A percentile compares a stretch with the other conserved stretches of the same genome.
phyloP scores from a whole-genome alignment of 208 protist genomes.

The Acanthamoeba sp. region DNA sequence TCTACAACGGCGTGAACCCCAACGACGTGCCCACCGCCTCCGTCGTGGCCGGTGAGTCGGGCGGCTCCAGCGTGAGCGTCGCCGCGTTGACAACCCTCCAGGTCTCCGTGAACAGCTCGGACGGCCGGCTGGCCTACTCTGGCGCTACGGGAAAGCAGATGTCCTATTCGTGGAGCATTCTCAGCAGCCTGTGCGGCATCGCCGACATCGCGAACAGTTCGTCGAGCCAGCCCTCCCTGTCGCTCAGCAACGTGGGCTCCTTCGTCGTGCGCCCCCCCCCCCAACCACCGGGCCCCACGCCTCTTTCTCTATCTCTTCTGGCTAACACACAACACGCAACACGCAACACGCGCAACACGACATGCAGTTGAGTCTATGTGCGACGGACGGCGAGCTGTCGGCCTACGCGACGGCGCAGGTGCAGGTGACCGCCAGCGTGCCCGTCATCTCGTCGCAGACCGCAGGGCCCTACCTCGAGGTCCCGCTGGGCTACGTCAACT shows the following conservation, averaged over 20 bases:
- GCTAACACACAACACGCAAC: not conserved
- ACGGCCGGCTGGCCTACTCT: not conserved
- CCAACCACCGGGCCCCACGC: not conserved
- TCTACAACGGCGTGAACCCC: not conserved
- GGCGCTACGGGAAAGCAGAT: not conserved
- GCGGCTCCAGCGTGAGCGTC: not conserved
- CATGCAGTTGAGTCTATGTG: not conserved
- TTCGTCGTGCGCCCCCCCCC: not conserved
- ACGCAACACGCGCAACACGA: not conserved
- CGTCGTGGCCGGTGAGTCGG: not conserved
- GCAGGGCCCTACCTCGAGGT: not conserved
- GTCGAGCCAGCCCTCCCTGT: not conserved
- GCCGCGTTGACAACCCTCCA: not conserved
- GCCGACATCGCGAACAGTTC: not conserved
- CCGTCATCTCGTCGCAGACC: not conserved
- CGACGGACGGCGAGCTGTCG: conserved; percentile 32
- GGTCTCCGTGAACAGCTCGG: not conserved
- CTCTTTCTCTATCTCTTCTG: not conserved
- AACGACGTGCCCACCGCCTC: not conserved
- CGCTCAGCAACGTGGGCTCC: not conserved
- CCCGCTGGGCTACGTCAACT: not conserved
- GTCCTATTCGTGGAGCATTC: conserved; percentile 1
- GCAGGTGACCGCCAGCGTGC: conserved; percentile 12
- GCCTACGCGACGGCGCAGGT: not conserved
- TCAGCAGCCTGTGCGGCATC: not conserved